Evolutionary conservation across 495 filamentous ascomycete genomes (phyloP), one percentile per base, ranked within the genome.

Genomic region (Aspergillus sparsus): DNA sequence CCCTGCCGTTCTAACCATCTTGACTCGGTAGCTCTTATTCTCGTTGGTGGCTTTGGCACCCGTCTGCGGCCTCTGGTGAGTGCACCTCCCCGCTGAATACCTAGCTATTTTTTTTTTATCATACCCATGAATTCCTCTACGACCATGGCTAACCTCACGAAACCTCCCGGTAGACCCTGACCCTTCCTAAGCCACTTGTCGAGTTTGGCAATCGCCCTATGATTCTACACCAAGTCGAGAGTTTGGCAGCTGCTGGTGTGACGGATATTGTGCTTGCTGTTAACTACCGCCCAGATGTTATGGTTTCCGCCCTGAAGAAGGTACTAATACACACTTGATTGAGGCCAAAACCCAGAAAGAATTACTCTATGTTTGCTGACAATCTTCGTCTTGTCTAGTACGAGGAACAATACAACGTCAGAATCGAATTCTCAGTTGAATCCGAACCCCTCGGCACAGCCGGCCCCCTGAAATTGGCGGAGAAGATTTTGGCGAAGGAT

Each of bases 201-300:
- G 94, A 98, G 66, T 98, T 98, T 74, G 93, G 86, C 66, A 98
- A 98, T 82, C 92, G 91, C 73, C 94, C 93, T 66, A 98, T 98
- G 94, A 98, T 98, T 77, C 82, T 94, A 62, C 94, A 98, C 81
- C 94, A 98, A 76, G 89, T 98, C 66, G 93, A 98, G 77, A 90
- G 90, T 66, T 80, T 98, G 67, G 94, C 95, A 64, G 90, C 89
- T 62, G 94, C 93, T 34, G 94, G 94, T 72, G 94, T 98, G 39
- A 98, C 93, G 62, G 92, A 98, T 79, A 96, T 98, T 68, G 95
- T 98, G 41, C 81, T 98, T 59, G 94, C 95, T 56, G 94, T 98
- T 73, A 98, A 98, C 81, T 98, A 98, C 81, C 88, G 94, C 62
- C 94, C 94, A 32, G 95, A 98, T 82, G 82, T 98, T 66, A 98